A percentile compares a stretch with the other conserved stretches of the same genome.
phyloP scores from a whole-genome alignment of 2,329 filamentous ascomycete genomes.

The Diaporthe longicolla region DNA sequence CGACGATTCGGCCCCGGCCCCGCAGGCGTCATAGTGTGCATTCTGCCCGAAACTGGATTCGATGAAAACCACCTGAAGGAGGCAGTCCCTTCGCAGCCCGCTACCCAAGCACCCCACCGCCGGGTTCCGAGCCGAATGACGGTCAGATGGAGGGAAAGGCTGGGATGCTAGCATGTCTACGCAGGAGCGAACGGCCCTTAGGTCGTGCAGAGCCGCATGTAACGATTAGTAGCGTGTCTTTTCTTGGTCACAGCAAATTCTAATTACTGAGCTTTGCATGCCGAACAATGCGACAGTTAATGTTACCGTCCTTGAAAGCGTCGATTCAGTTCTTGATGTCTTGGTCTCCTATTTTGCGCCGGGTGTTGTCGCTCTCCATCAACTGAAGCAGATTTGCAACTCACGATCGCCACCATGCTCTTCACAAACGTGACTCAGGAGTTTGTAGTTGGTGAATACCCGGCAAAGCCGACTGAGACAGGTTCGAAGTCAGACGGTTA shows the following conservation, averaged over 20 bases:
- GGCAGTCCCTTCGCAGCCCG: background rate
- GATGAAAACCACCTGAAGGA: background rate
- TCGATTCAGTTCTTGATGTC: background rate
- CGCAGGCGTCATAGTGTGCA: conserved; percentile 38
- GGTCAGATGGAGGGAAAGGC: background rate
- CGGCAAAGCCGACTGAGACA: background rate
- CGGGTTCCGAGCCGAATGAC: background rate
- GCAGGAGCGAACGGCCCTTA: conserved; percentile 25
- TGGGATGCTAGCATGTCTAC: conserved; percentile 8
- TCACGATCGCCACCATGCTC: background rate
- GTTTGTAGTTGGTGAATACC: background rate
- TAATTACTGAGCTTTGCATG: conserved; percentile 34
- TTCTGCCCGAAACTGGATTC: background rate
- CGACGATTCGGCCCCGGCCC: conserved; percentile 27
- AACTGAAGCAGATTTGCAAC: background rate
- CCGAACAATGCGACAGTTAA: background rate
- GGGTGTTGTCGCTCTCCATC: background rate
- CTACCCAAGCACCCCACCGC: conserved; percentile 1
- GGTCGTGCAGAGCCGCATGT: conserved; percentile 27
- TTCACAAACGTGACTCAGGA: background rate
- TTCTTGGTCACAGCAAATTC: conserved; percentile 30
- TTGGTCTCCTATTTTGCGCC: background rate
- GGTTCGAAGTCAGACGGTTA: background rate
- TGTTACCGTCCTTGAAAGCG: background rate
- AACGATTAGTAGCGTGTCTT: conserved; percentile 35